Evolutionary conservation across 2,329 filamentous ascomycete species (phyloP), one percentile per base, ranked within the genome.

Genomic region (Colletotrichum trifolii): DNA sequence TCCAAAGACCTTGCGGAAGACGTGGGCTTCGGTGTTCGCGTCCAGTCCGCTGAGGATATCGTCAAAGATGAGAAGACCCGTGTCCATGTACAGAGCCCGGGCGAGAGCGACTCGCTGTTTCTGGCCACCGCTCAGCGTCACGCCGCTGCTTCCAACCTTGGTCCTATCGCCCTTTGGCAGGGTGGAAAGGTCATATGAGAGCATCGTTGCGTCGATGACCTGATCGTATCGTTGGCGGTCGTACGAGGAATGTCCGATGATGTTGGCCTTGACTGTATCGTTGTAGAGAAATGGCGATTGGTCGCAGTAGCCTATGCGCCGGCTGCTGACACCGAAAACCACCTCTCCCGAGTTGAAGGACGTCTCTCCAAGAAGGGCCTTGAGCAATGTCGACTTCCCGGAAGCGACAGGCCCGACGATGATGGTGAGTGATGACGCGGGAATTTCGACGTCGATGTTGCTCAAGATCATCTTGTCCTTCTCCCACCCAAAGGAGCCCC

Each of bases 71-170:
- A 77, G 42, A 7, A 78, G 54, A 7, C 71, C 67, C 8, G 72
- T 63, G 2, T 73, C 66, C 2, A 74, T 55, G 53, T 77, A 79
- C 1, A 79, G 63, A 4, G 75, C 71, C 7, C 77, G 70, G 1
- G 76, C 76, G 13, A 78, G 55, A 7, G 73, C 69, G 2, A 68
- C 54, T 7, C 60, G 68, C 36, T 65, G 64, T 46, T 56, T 62
- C 33, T 83, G 80, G 0, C 81, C 81, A 1, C 81, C 81, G 10
- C 77, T 80, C 0, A 82, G 65, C 15, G 75, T 76, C n/a, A 82
- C 75, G 0, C 79, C 80, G 15, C 77, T 75, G 49, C 74, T 78
- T 6, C 81, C 81, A 48, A 83, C 69, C 5, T 73, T 72, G 0
- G 79, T 80, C 10, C 72, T 54, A 36, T 81, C 77, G 0, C 79